Evolutionary conservation across 1,284 basidiomycete genomes (phyloP), one percentile per base, ranked within the genome.

Genomic region (Rhodotorula sp.): DNA sequence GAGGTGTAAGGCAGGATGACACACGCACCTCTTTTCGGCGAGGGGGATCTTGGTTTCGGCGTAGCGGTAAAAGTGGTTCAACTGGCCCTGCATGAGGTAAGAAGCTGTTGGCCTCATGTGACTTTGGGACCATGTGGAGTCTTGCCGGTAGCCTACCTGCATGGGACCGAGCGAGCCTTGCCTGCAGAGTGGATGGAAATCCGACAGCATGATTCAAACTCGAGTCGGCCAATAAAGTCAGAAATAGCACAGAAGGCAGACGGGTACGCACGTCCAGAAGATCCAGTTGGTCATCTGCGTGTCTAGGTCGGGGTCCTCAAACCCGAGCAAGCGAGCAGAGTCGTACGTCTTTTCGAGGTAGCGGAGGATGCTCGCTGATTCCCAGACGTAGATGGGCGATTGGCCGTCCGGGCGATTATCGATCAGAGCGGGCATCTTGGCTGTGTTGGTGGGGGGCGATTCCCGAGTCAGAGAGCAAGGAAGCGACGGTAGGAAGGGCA

Each of bases 31-130:
- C n/a, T 62, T 51, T 57, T 72, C 72, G 29, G 66, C 72, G 59
- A 65, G 66, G 3, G 45, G 51, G 30, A 76, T 69, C 65, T 76
- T 75, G 62, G 70, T 71, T 1, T 73, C 73, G 0, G 75, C 70
- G 64, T 75, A 75, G 29, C 71, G 66, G 69, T 55, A 68, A 51
- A 75, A 75, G 56, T 74, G 73, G 53, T 75, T 75, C 29, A 72
- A 64, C 51, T 62, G 60, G n/a, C 53, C 60, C 53, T 54, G 53
- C 29, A 24, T 26, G 17, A 4, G 3, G 10, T 26, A 26, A 54
- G 12, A 54, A 15, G 4, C 14, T 15, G 26, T 54, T 14, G 17
- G 53, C 22, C 12, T 8, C 15, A 26, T 30, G 8, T 22, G 8
- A 3, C n/a, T 14, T 12, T 54, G n/a, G n/a, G 14, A 17, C 4